Evolutionary conservation across 1,284 basidiomycete genomes (phyloP).

Genomic region (Inonotus hispidus): DNA sequence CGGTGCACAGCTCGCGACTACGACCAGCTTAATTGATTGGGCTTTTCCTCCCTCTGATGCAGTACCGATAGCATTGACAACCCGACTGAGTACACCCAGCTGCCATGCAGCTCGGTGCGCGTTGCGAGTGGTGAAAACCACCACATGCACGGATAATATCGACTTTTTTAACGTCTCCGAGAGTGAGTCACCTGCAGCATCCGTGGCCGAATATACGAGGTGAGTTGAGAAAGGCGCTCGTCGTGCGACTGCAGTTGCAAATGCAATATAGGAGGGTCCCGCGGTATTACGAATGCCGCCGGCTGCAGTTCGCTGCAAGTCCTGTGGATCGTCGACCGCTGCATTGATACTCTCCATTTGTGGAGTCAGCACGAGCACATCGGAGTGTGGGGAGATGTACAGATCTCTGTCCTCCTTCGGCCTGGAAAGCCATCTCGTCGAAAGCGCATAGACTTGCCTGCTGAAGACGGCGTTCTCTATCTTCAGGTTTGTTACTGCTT

Average conservation of each 20-base stretch:
- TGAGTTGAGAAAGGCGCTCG: constrained; percentile 35
- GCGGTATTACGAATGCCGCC: constrained; percentile 50
- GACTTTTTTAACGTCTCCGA: constrained; percentile 21
- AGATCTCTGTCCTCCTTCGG: not conserved
- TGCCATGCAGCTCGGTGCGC: constrained; percentile 54
- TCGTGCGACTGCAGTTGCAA: constrained; percentile 36
- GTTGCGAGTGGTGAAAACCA: constrained; percentile 56
- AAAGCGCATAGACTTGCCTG: constrained; percentile 39
- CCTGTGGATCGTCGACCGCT: constrained; percentile 50
- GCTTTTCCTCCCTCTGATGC: not conserved
- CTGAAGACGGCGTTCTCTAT: constrained; percentile 39
- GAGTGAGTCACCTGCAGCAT: constrained; percentile 16
- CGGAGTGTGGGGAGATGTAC: constrained; percentile 3
- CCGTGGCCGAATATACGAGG: constrained; percentile 37
- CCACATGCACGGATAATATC: constrained; percentile 24
- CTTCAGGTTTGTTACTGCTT: constrained; percentile 24
- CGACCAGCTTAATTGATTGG: constrained; percentile 32
- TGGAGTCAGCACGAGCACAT: constrained; percentile 37
- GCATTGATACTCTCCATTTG: constrained; percentile 49
- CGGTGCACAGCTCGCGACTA: constrained; percentile 55
- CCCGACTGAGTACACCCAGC: constrained; percentile 33
- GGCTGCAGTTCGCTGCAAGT: constrained; percentile 34
- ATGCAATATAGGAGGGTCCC: constrained; percentile 46
- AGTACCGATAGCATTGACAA: constrained; percentile 15
- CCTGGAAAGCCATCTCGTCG: constrained; percentile 27